Conservation (phyloP, 306 rosid species). For the Rosa chinensis region DNA sequence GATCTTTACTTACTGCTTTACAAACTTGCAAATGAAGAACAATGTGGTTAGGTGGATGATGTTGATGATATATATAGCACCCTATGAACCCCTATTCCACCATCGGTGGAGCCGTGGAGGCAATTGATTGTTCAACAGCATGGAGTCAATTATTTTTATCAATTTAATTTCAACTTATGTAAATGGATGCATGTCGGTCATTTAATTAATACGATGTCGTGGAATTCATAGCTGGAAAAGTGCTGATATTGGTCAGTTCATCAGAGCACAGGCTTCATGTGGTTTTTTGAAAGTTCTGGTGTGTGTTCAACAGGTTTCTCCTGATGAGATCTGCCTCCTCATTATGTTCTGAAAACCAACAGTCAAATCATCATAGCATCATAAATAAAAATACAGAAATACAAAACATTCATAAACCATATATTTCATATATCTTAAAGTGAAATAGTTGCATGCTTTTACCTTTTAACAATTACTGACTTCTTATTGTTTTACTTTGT, state of each 20-base stretch:
- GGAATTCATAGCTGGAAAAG: background rate
- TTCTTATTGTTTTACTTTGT: background rate
- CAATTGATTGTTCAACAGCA: background rate
- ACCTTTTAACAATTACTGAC: slow-evolving; percentile 3
- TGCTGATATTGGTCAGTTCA: background rate
- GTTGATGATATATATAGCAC: background rate
- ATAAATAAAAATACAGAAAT: background rate
- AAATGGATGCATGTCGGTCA: background rate
- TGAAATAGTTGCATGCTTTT: background rate
- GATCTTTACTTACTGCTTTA: background rate
- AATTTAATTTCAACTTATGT: background rate
- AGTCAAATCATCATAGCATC: background rate
- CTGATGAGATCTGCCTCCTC: slow-evolving; percentile 2
- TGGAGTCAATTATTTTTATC: background rate
- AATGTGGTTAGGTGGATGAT: background rate
- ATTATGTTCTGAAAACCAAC: background rate
- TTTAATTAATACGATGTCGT: background rate
- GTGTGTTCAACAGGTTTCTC: background rate
- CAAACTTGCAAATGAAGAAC: background rate
- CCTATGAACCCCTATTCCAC: background rate
- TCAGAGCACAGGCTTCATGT: slow-evolving; percentile 5
- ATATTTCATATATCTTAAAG: background rate
- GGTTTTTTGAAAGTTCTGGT: background rate
- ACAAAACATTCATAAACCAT: background rate
- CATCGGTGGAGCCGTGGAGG: background rate